Evolutionary conservation across 345 rosid genomes (phyloP).

Genomic region (Citrus trifoliata): DNA sequence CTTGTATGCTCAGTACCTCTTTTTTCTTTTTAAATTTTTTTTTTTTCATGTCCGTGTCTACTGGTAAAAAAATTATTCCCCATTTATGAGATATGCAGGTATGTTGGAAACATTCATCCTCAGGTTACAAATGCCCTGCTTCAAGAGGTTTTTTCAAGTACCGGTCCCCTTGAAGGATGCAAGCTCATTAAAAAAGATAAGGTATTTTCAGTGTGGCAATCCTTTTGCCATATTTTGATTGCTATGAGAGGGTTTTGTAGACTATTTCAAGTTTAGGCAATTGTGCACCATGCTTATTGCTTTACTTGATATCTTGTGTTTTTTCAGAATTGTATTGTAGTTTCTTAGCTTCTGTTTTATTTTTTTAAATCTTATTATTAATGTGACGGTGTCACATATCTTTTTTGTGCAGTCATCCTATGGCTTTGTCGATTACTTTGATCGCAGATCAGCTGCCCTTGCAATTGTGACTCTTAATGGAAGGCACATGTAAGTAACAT

Average conservation of each 20-base stretch:
- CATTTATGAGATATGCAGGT: conserved; percentile 37
- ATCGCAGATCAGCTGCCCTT: conserved; percentile 81
- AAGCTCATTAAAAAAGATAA: conserved; percentile 69
- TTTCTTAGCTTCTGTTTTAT: not conserved
- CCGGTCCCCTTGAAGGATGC: conserved; percentile 70
- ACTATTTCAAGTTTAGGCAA: not conserved
- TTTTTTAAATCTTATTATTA: not conserved
- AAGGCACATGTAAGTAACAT: conserved; percentile 75
- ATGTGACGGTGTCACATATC: not conserved
- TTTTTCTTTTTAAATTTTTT: not conserved
- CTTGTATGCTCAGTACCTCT: not conserved
- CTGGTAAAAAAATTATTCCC: not conserved
- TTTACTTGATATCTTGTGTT: not conserved
- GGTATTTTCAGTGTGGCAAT: conserved; percentile 29
- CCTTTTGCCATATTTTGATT: not conserved
- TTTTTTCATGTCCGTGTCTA: conserved; percentile 11
- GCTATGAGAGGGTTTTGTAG: not conserved
- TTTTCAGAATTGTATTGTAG: no score
- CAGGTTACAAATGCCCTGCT: conserved; percentile 67
- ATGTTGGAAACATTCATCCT: conserved; percentile 69
- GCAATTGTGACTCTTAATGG: conserved; percentile 80
- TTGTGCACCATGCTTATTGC: not conserved
- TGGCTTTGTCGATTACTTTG: conserved; percentile 91
- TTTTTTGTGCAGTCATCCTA: conserved; percentile 68
- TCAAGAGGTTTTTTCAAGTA: conserved; percentile 63